Evolutionary conservation across 495 filamentous ascomycete genomes (phyloP).

Genomic region (Aspergillus avenaceus): DNA sequence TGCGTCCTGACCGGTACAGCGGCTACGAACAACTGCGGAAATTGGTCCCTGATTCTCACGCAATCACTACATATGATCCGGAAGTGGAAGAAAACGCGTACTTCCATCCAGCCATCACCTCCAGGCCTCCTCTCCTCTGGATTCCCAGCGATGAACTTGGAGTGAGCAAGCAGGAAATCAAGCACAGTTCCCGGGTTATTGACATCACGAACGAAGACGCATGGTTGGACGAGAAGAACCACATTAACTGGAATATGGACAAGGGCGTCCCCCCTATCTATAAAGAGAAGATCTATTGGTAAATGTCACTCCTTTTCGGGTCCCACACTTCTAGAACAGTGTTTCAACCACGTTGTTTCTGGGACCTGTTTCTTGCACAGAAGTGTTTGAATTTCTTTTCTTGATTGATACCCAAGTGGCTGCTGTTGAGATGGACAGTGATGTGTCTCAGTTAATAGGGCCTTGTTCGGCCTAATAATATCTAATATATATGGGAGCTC

Average conservation of each 20-base stretch:
- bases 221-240: slow-evolving; percentile 73
- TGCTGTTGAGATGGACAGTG: not conserved
- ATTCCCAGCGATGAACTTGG: slow-evolving; percentile 75
- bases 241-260: slow-evolving; percentile 71
- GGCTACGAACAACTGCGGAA: slow-evolving; percentile 69
- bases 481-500: not conserved
- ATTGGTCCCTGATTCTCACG: slow-evolving; percentile 59
- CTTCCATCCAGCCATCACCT: slow-evolving; percentile 65
- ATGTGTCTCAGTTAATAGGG: not conserved
- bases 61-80: slow-evolving; percentile 48
- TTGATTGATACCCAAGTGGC: not conserved
- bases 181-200: slow-evolving; percentile 66
- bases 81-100: slow-evolving; percentile 69
- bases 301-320: not conserved
- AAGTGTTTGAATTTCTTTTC: not conserved
- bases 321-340: not conserved
- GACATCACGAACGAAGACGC: slow-evolving; percentile 82
- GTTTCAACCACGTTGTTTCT: not conserved
- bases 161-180: slow-evolving; percentile 71
- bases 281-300: slow-evolving; percentile 57
- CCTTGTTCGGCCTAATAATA: not conserved
- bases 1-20: slow-evolving; percentile 73
- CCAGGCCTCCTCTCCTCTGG: slow-evolving; percentile 71
- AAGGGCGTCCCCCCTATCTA: slow-evolving; percentile 73
- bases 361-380: not conserved